Percentiles rank a stretch among this genome's conserved stretches.
These are phyloP conservation scores for Thraustotheca clavata DNA, from an alignment of 352 stramenopile species.

Conservation along the genomic window DNA sequence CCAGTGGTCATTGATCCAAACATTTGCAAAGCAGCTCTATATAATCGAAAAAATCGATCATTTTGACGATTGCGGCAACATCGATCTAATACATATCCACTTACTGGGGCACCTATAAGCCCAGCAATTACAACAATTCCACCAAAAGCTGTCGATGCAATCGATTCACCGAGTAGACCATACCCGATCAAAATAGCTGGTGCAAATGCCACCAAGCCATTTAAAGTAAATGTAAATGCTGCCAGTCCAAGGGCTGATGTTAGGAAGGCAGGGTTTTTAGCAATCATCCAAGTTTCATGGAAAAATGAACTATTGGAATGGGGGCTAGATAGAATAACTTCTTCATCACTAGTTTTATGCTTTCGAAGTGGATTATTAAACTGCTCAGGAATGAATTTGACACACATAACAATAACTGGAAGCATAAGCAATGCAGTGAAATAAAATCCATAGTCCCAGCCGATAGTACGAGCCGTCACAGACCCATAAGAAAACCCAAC, in stretches of 20 bases:
- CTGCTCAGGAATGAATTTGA: neutral
- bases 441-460: slow-evolving; percentile 40
- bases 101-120: slow-evolving; percentile 28
- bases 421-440: slow-evolving; percentile 25
- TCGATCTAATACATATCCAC: slow-evolving; percentile 26
- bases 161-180: neutral
- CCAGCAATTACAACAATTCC: slow-evolving; percentile 14
- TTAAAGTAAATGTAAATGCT: slow-evolving; percentile 31
- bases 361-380: neutral
- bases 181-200: slow-evolving; percentile 13
- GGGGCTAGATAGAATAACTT: neutral
- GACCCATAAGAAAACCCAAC: slow-evolving; percentile 30
- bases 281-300: neutral
- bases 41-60: neutral
- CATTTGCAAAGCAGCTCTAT: neutral
- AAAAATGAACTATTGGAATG: neutral
- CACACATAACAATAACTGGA: neutral
- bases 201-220: slow-evolving; percentile 23
- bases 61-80: neutral
- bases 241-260: slow-evolving; percentile 31
- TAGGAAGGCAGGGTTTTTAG: slow-evolving; percentile 28
- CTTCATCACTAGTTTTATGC: neutral
- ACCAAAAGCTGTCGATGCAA: slow-evolving; percentile 9
- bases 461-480: slow-evolving; percentile 14
- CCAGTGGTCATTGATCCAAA: slow-evolving; percentile 34